phyloP scores from a whole-genome alignment of 2,329 filamentous ascomycete genomes.

The Cladosporium oxysporum region DNA sequence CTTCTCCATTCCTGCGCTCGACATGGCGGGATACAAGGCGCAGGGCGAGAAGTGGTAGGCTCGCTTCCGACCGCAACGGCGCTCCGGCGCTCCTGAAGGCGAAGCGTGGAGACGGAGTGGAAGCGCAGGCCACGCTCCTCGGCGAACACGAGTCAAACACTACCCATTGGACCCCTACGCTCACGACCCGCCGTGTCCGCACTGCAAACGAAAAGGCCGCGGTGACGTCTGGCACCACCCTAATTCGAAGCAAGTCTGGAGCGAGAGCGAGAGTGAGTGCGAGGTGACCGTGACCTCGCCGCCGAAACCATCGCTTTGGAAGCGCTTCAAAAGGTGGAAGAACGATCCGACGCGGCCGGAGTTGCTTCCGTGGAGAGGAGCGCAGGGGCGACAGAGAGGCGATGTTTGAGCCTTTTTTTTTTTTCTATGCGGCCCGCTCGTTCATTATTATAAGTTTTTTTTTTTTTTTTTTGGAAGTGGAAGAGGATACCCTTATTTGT shows the following conservation, averaged over 20 bases:
- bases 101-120: not conserved
- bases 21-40: constrained; percentile 28
- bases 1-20: constrained; percentile 49
- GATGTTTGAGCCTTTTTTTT: not conserved
- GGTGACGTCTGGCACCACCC: not conserved
- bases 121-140: not conserved
- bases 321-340: not conserved
- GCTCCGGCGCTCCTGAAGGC: not conserved
- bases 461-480: not conserved
- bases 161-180: not conserved
- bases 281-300: not conserved
- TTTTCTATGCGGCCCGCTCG: too few relatives aligned
- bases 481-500: not conserved
- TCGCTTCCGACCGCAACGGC: not conserved
- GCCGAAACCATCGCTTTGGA: not conserved
- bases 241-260: not conserved
- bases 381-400: not conserved
- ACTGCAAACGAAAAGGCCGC: not conserved
- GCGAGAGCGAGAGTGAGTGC: not conserved
- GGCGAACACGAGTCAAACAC: not conserved
- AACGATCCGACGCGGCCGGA: not conserved
- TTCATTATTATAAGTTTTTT: not conserved
- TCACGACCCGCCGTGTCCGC: not conserved
- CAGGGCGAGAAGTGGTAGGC: constrained; percentile 24
- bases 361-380: not conserved